A percentile compares a stretch with the other conserved stretches of the same genome.
Evolutionary conservation across 2,329 filamentous ascomycete genomes (phyloP).

Genomic region (Coniochaeta sp.): DNA sequence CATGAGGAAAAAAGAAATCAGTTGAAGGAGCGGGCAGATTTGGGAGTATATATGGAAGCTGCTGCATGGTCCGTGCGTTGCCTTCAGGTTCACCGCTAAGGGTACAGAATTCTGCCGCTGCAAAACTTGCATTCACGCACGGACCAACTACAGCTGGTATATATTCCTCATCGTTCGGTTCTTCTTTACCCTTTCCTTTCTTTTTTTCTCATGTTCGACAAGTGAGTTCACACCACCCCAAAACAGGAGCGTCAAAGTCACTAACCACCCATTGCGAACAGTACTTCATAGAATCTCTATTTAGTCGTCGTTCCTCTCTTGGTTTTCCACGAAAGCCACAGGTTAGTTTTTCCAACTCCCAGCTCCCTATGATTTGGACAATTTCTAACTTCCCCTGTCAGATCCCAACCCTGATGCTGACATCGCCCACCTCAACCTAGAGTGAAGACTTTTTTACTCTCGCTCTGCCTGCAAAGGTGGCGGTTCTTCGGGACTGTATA

Average conservation of each 20-base stretch:
- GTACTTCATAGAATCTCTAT: constrained; percentile 3
- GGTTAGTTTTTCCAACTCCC: no score
- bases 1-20: background rate
- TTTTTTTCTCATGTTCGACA: background rate
- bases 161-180: background rate
- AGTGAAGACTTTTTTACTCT: background rate
- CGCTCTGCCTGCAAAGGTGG: background rate
- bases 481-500: no score
- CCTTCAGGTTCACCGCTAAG: no score
- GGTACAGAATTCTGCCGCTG: no score
- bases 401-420: background rate
- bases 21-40: no score
- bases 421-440: background rate
- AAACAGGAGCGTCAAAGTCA: background rate
- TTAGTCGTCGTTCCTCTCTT: constrained; percentile 3
- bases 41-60: no score
- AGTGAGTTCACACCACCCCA: background rate
- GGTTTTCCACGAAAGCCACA: constrained; percentile 2
- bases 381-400: no score
- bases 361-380: no score
- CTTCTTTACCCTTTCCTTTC: background rate
- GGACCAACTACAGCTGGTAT: background rate
- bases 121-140: no score
- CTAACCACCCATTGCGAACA: background rate
- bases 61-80: no score